These are phyloP conservation scores for Ganoderma resinaceum DNA, from an alignment of 1,284 basidiomycete species.

Conservation along the genomic window DNA sequence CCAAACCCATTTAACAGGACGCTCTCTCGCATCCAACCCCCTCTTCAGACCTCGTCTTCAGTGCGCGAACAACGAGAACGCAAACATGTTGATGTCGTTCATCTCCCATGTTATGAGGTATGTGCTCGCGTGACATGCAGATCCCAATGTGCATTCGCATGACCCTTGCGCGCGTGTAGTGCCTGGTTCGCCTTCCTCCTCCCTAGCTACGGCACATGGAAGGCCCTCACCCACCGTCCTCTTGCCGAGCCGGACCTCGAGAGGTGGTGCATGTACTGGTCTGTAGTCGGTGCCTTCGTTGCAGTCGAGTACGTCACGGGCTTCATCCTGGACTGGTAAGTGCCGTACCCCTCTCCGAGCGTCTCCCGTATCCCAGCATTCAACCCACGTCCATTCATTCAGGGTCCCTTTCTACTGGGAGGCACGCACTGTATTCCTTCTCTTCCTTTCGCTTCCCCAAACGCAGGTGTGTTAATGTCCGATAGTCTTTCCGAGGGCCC, in stretches of 20 bases:
- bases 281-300: constrained; percentile 66
- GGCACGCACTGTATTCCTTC: constrained; percentile 70
- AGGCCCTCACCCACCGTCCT: constrained; percentile 67
- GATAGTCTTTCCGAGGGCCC: not conserved
- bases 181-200: constrained; percentile 75
- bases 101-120: constrained; percentile 51
- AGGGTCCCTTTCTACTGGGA: constrained; percentile 88
- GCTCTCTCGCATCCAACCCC: constrained; percentile 5
- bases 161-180: constrained; percentile 43
- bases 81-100: constrained; percentile 53
- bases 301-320: constrained; percentile 75
- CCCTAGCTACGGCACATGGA: constrained; percentile 70
- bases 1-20: not conserved
- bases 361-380: not conserved
- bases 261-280: constrained; percentile 68
- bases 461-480: constrained; percentile 59
- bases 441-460: constrained; percentile 79
- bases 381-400: constrained; percentile 8
- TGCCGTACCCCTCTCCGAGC: constrained; percentile 6
- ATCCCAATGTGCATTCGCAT: constrained; percentile 14
- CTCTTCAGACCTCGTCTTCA: not conserved
- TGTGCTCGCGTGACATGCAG: constrained; percentile 27
- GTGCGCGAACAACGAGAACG: not conserved
- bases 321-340: constrained; percentile 76
- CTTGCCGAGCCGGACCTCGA: constrained; percentile 64